These are phyloP conservation scores for Phytophthora niederhauseri DNA, from an alignment of 352 stramenopile genomes.

Conservation along the genomic window DNA sequence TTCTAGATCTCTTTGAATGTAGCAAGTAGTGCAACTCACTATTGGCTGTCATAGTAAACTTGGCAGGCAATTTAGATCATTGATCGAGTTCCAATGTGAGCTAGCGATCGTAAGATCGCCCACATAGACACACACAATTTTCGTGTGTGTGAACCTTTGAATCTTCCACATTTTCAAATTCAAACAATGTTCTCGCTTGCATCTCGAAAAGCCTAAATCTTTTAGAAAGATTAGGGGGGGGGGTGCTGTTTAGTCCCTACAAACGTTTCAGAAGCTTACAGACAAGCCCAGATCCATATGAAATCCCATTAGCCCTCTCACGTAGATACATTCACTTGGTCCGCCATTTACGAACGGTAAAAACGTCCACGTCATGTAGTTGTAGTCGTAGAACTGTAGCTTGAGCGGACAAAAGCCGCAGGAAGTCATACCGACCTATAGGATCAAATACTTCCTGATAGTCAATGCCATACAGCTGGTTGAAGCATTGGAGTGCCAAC, in stretches of 20 bases:
- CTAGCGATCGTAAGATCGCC: not conserved
- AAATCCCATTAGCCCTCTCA: no score
- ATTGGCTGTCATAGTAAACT: not conserved
- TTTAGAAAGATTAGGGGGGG: not conserved
- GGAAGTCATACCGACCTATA: not conserved
- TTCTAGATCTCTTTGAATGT: not conserved
- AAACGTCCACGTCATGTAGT: not conserved
- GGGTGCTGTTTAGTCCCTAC: no score
- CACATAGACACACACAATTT: not conserved
- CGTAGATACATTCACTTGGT: no score
- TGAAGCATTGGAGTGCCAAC: not conserved
- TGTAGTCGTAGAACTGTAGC: not conserved
- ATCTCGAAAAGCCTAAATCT: not conserved
- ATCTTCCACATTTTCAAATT: not conserved
- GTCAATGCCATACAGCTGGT: not conserved
- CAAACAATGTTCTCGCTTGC: not conserved
- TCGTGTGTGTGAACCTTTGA: not conserved
- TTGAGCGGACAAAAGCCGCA: not conserved
- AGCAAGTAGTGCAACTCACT: not conserved
- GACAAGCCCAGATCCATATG: no score
- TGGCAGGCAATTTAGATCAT: not conserved
- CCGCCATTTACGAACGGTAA: not conserved
- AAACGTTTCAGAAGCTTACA: no score
- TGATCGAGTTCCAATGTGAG: not conserved
- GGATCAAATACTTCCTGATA: not conserved